Evolutionary conservation across 345 rosid genomes (phyloP).

Genomic region (Eucalyptus viminalis): DNA sequence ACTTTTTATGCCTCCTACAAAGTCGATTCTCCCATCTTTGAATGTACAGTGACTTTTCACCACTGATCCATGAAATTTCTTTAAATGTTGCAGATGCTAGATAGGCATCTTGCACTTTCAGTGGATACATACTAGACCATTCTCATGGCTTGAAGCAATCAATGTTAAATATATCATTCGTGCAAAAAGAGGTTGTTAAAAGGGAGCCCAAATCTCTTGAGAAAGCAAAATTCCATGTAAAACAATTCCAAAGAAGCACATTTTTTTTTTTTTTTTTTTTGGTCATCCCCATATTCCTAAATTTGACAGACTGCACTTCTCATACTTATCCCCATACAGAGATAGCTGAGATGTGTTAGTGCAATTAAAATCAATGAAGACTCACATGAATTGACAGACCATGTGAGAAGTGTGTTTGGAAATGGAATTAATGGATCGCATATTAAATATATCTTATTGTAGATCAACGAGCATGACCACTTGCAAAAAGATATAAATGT

Average conservation of each 20-base stretch:
- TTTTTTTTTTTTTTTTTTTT: not conserved
- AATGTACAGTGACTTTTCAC: not conserved
- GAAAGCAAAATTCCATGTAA: not conserved
- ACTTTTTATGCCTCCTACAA: not conserved
- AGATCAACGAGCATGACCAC: not conserved
- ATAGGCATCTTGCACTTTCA: not conserved
- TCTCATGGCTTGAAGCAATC: not conserved
- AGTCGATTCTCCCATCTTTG: not conserved
- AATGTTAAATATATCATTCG: not conserved
- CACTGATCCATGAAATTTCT: not conserved
- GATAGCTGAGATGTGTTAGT: not conserved
- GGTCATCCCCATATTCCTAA: not conserved
- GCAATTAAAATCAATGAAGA: not conserved
- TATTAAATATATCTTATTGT: not conserved
- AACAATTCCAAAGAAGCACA: not conserved
- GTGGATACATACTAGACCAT: not conserved
- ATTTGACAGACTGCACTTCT: not conserved
- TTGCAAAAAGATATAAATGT: not conserved
- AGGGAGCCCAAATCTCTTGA: not conserved
- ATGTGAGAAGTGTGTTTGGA: not conserved
- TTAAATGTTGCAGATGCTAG: not conserved
- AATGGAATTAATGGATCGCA: not conserved
- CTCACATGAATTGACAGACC: not conserved
- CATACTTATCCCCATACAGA: not conserved
- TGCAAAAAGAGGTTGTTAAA: not conserved